A percentile compares a stretch with the other conserved stretches of the same genome.
Evolutionary conservation across 2,329 filamentous ascomycete genomes (phyloP).

Genomic region (Diaporthe amygdali): DNA sequence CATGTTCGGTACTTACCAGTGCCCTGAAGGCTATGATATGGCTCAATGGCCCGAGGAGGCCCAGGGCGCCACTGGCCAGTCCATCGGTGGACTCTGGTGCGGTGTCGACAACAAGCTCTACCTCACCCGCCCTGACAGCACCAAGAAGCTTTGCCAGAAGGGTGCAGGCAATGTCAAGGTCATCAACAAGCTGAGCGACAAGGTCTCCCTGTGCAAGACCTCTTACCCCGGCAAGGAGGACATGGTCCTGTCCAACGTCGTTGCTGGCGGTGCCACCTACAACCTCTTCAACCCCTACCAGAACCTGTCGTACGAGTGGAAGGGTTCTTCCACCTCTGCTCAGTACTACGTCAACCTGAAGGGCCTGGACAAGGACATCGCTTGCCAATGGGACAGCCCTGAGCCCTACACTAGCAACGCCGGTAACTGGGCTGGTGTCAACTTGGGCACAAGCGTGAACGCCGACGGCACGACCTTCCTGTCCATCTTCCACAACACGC

Average conservation of each 20-base stretch:
- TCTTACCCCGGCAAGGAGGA: constrained; percentile 93
- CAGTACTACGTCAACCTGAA: constrained; percentile 97
- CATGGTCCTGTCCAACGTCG: constrained; percentile 79
- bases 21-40: constrained; percentile 91
- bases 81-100: constrained; percentile 87
- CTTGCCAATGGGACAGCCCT: constrained; percentile 75
- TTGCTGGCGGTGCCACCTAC: constrained; percentile 62
- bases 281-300: constrained; percentile 78
- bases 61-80: constrained; percentile 83
- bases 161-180: constrained; percentile 76
- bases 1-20: constrained; percentile 89
- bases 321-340: constrained; percentile 77
- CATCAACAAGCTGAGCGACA: constrained; percentile 71
- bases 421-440: constrained; percentile 88
- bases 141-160: constrained; percentile 72
- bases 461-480: constrained; percentile 72
- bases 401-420: constrained; percentile 53
- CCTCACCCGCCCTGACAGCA: constrained; percentile 71
- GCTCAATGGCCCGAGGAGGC: constrained; percentile 78
- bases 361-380: constrained; percentile 68
- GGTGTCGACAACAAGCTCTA: constrained; percentile 73
- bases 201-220: constrained; percentile 85
- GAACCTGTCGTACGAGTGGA: constrained; percentile 77
- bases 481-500: constrained; percentile 83
- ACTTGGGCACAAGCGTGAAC: constrained; percentile 80